Conservation (phyloP, 768 basidiomycete species). For the Kwoniella dendrophila region DNA sequence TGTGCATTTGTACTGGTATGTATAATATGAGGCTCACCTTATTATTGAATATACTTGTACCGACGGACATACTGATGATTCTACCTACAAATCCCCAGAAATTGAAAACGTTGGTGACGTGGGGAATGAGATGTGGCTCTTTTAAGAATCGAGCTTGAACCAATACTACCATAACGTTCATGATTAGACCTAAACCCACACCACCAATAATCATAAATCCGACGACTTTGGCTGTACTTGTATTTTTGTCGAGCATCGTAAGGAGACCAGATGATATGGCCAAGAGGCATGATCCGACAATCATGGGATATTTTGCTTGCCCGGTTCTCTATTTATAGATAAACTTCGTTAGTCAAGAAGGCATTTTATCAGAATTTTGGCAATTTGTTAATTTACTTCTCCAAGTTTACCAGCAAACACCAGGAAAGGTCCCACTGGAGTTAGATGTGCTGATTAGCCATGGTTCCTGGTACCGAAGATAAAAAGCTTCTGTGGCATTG, state of each 20-base stretch:
- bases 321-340: constrained; percentile 24
- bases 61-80: constrained; percentile 37
- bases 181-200: constrained; percentile 33
- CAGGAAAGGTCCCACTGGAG: constrained; percentile 24
- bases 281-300: constrained; percentile 20
- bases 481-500: too few species aligned
- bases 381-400: constrained; percentile 15
- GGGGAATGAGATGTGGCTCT: constrained; percentile 28
- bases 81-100: constrained; percentile 36
- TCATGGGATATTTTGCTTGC: constrained; percentile 29
- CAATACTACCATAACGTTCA: constrained; percentile 36
- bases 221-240: constrained; percentile 18
- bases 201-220: constrained; percentile 40
- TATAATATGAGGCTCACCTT: constrained; percentile 20
- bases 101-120: constrained; percentile 22
- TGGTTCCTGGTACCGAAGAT: background rate
- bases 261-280: constrained; percentile 34
- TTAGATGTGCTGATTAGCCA: background rate
- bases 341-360: background rate
- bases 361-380: too few species aligned
- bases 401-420: constrained; percentile 28
- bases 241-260: constrained; percentile 26
- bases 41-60: constrained; percentile 46
- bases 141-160: constrained; percentile 33
- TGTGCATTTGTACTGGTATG: too few species aligned